Percentiles rank a stretch among this genome's conserved stretches.
phyloP scores from a whole-genome alignment of 1,284 basidiomycete genomes.

The Neolentinus lepideus region DNA sequence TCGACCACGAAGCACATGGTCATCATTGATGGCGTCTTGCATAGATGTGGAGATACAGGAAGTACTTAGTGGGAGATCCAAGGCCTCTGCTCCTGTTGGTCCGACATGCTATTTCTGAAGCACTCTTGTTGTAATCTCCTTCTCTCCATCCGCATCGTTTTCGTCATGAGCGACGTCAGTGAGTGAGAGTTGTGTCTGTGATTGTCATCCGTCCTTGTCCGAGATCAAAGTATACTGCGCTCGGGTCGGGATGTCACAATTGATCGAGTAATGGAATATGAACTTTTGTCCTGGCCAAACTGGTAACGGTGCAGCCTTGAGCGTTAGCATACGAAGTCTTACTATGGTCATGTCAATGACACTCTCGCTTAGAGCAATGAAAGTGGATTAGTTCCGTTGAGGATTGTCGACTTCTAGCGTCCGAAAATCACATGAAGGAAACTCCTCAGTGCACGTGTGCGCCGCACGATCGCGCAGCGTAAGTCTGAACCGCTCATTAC shows the following conservation, averaged over 20 bases:
- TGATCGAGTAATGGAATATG: too few relatives aligned
- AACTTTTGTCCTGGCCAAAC: too few relatives aligned
- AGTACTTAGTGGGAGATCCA: too few relatives aligned
- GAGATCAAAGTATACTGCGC: background rate
- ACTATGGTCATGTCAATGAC: too few relatives aligned
- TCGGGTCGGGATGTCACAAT: too few relatives aligned
- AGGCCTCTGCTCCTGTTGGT: too few relatives aligned
- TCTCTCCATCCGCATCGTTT: background rate
- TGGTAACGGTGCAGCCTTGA: too few relatives aligned
- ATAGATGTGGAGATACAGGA: background rate
- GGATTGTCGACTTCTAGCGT: background rate
- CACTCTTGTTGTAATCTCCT: background rate
- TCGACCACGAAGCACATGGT: conserved; percentile 34
- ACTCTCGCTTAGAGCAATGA: too few relatives aligned
- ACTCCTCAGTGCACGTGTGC: background rate
- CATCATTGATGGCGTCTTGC: conserved; percentile 14
- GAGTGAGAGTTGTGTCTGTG: background rate
- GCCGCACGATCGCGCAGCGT: background rate
- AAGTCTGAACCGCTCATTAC: background rate
- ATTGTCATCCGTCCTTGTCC: background rate
- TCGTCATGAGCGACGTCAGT: background rate
- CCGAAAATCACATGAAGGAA: background rate
- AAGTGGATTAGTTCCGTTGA: too few relatives aligned
- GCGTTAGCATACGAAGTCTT: too few relatives aligned
- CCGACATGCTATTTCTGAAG: background rate